Base-by-base conservation (phyloP, 345 rosid genomes). In the Citrus hindsii region DNA sequence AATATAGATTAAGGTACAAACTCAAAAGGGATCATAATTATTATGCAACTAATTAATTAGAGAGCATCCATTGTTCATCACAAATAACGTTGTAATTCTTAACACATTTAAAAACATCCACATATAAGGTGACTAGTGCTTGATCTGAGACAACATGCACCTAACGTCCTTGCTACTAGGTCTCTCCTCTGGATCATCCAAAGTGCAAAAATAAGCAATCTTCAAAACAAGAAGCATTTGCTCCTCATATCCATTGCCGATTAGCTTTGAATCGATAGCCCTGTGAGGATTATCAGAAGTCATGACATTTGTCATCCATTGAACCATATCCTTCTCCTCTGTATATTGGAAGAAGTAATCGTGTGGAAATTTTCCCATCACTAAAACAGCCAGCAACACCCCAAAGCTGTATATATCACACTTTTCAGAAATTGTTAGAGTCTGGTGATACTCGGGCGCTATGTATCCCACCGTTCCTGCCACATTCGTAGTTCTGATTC, bases 121-220 rank as follows among this genome's bases (percentile, higher is more conserved):
- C 68, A 27, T 14, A 6, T 78, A 13, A 46, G 51, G 51, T 46
- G 51, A 46, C 5, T 84, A 82, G 67, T 80, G 82, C 74, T 85
- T 84, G 79, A 92, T 89, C 74, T 92, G 97, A 46, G 51, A 72
- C 80, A 94, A 67, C 97, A 96, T 94, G 77, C 89, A 87, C 82
- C 91, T 80, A 53, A 83, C 93, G 62, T 93, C 92, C 85, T 88
- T 96, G 72, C 97, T 90, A 83, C 86, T 87, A 5, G 98, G 99
- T 86, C 99, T 93, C 74, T 92, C 86, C 85, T 92, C 88, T 1
- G 98, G 93, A 67, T 94, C 90, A 33, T 94, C 97, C 79, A 82
- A 12, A 63, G 98, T 94, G 84, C 95, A 94, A 73, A 87, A 96
- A 82, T 88, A 92, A 18, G 99, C 95, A 27, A 96, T 92, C 82